Conservation (phyloP, 2,329 filamentous ascomycete genomes). For the Exophiala dermatitidis region DNA sequence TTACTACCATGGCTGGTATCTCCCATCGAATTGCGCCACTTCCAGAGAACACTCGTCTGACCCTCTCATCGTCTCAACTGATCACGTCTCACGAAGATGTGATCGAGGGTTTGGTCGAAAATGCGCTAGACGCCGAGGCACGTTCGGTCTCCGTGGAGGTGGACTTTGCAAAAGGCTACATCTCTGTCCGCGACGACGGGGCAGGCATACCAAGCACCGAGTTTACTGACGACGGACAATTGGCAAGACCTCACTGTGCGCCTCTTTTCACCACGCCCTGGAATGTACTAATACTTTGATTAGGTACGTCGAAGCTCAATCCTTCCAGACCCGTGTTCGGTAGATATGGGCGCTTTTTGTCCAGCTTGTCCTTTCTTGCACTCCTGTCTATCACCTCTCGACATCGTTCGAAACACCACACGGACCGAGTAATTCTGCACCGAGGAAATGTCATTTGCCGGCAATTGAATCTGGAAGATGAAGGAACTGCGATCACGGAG, state of each 20-base stretch:
- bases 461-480: constrained; percentile 48
- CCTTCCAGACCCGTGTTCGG: constrained; percentile 51
- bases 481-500: constrained; percentile 48
- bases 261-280: constrained; percentile 20
- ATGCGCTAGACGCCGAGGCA: constrained; percentile 74
- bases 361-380: constrained; percentile 68
- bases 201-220: constrained; percentile 65
- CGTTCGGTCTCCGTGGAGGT: constrained; percentile 61
- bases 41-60: constrained; percentile 31
- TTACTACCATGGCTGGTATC: not conserved
- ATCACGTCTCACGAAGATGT: constrained; percentile 69
- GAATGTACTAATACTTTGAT: constrained; percentile 14
- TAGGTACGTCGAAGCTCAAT: constrained; percentile 72
- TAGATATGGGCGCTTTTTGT: constrained; percentile 64
- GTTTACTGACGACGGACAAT: constrained; percentile 43
- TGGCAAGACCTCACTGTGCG: constrained; percentile 58
- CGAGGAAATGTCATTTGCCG: constrained; percentile 57
- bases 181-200: constrained; percentile 78
- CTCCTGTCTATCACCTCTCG: constrained; percentile 70
- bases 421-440: constrained; percentile 29
- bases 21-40: constrained; percentile 8
- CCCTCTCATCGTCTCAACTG: constrained; percentile 76
- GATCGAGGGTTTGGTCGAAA: constrained; percentile 66
- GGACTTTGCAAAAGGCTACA: constrained; percentile 68
- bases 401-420: constrained; percentile 38